These are phyloP conservation scores for Leucosporidium creatinivorum DNA, from an alignment of 768 basidiomycete genomes.

Conservation along the genomic window DNA sequence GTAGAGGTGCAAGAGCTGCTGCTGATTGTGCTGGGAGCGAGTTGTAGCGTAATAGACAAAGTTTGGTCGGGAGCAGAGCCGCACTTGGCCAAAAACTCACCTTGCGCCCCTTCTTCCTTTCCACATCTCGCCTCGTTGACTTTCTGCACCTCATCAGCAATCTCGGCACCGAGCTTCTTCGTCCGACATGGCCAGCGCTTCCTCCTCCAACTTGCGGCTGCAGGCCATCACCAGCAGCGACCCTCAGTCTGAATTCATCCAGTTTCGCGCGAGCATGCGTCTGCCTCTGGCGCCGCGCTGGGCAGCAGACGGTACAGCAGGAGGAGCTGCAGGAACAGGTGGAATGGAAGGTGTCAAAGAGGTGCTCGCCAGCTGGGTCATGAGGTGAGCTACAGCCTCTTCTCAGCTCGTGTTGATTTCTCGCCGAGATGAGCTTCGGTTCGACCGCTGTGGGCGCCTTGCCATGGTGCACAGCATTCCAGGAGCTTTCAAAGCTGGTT, in stretches of 20 bases:
- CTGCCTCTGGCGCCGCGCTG: constrained; percentile 34
- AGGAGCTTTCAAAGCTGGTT: background rate
- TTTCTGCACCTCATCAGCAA: too few relatives aligned
- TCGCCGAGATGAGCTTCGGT: background rate
- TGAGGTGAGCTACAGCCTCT: constrained; percentile 40
- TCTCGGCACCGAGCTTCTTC: too few relatives aligned
- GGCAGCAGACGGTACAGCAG: constrained; percentile 21
- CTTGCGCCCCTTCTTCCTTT: too few relatives aligned
- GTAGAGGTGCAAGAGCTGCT: background rate
- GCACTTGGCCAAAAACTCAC: too few relatives aligned
- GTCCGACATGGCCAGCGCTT: background rate
- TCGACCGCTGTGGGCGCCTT: background rate
- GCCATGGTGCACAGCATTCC: too few relatives aligned
- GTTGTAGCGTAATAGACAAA: too few relatives aligned
- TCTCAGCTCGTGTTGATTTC: background rate
- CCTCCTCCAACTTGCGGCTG: constrained; percentile 3
- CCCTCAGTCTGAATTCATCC: constrained; percentile 26
- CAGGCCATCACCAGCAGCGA: background rate
- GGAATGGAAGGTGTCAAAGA: constrained; percentile 44
- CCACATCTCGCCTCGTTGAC: too few relatives aligned
- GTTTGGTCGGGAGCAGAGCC: too few relatives aligned
- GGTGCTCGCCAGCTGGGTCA: constrained; percentile 45
- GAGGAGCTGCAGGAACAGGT: constrained; percentile 39
- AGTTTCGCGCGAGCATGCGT: constrained; percentile 32
- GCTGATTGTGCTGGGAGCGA: too few relatives aligned